Evolutionary conservation across 1,139 yeast genomes (phyloP), one percentile per base, ranked within the genome.

Genomic region (Geotrichum klebahnii): DNA sequence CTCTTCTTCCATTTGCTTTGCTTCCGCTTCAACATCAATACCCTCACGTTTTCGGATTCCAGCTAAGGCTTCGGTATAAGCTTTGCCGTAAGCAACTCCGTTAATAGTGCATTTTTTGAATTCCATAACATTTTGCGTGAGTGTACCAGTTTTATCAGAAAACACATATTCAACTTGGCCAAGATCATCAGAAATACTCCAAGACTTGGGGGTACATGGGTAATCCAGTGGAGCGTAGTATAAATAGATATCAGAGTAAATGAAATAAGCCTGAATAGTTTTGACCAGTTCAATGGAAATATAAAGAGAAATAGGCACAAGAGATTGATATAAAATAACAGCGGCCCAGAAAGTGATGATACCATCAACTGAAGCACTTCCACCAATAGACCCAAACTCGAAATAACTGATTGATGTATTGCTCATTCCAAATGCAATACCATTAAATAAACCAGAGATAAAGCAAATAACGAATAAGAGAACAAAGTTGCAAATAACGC

Each of bases 121-220:
- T 65, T 90, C 96, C 98, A 92, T 92, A 33, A 90, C 86, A 67
- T 92, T 92, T 66, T 90, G 97, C 1, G 98, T 92, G 59, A 92
- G 74, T 0, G 98, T 92, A 54, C 98, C 98, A 0, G 98, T 92
- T 68, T 92, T 92, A 70, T 92, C 98, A 63, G 96, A 86, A 69
- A 92, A 92, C 39, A 92, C 82, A 65, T 89, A 92, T 66, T 92
- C 97, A 60, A 92, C 84, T 68, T 92, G 97, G 20, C 98, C 98
- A 60, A 92, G 75, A 67, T 92, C 98, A 72, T 92, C 98, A 12
- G 97, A 87, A 46, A 94, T 89, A 62, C 85, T 87, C 98, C 98
- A 92, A 0, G 97, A 79, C 64, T 92, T 90, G 4, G 98, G 97
- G 2, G 90, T 81, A 68, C 97, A 92, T 0, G 97, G 97, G 65